Percentiles rank a stretch among this genome's conserved stretches.
phyloP scores from a whole-genome alignment of 305 asterid genomes.

The Fraxinus baroniana region DNA sequence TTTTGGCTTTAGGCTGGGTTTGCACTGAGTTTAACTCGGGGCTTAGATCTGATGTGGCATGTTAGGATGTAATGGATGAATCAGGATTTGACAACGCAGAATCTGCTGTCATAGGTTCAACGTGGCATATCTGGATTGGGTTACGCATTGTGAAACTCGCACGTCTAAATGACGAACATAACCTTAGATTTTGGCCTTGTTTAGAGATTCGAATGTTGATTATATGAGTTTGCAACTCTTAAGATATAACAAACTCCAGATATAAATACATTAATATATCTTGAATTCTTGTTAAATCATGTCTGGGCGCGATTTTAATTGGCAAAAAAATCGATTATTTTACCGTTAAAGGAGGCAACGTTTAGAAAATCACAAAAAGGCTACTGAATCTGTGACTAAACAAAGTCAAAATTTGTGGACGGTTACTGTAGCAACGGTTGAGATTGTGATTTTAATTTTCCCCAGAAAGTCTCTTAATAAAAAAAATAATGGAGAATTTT shows the following conservation, averaged over 20 bases:
- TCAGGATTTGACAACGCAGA: neutral
- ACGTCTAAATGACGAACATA: slow-evolving; percentile 2
- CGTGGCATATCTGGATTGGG: neutral
- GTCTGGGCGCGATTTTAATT: too few relatives aligned
- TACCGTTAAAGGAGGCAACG: too few relatives aligned
- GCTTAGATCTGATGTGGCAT: neutral
- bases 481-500: too few relatives aligned
- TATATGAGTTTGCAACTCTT: neutral
- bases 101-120: neutral
- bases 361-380: too few relatives aligned
- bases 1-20: slow-evolving; percentile 22
- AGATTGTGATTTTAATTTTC: too few relatives aligned
- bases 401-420: too few relatives aligned
- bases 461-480: too few relatives aligned
- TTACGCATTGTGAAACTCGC: slow-evolving; percentile 21
- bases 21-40: neutral
- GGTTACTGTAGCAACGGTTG: too few relatives aligned
- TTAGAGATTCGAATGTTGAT: neutral
- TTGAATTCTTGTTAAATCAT: too few relatives aligned
- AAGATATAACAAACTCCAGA: neutral
- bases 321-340: too few relatives aligned
- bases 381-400: too few relatives aligned
- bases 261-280: neutral
- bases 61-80: neutral
- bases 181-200: neutral